Evolutionary conservation across 2,329 filamentous ascomycete species (phyloP).

Genomic region (Geoglossum cookeanum): DNA sequence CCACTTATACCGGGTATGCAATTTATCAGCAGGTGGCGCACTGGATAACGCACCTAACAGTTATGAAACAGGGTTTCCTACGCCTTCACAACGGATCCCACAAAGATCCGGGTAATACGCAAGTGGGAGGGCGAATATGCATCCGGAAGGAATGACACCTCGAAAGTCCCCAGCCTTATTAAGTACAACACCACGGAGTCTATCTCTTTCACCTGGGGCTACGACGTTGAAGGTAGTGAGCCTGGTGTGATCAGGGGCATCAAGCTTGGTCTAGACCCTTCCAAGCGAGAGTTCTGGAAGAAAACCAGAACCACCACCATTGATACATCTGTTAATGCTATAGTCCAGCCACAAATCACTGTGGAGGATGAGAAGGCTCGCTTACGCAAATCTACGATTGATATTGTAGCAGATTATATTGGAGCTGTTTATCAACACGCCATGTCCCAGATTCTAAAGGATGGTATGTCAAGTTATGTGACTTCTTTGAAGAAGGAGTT

Average conservation of each 20-base stretch:
- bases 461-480: no score
- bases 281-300: no score
- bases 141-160: neutral
- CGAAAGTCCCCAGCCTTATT: neutral
- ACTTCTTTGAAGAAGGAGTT: no score
- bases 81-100: neutral
- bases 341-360: no score
- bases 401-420: no score
- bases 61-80: neutral
- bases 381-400: no score
- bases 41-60: neutral
- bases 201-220: neutral
- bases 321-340: no score
- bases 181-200: neutral
- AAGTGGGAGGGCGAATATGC: neutral
- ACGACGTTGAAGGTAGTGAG: neutral
- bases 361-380: no score
- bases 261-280: slow-evolving; percentile 14
- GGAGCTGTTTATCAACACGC: no score
- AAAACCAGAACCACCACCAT: no score
- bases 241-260: slow-evolving; percentile 7
- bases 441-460: no score
- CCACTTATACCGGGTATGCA: slow-evolving; percentile 16
- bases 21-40: slow-evolving; percentile 2
- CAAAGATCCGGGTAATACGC: neutral